These are phyloP conservation scores for Yarrowia porcina DNA, from an alignment of 805 yeast species.

Conservation along the genomic window DNA sequence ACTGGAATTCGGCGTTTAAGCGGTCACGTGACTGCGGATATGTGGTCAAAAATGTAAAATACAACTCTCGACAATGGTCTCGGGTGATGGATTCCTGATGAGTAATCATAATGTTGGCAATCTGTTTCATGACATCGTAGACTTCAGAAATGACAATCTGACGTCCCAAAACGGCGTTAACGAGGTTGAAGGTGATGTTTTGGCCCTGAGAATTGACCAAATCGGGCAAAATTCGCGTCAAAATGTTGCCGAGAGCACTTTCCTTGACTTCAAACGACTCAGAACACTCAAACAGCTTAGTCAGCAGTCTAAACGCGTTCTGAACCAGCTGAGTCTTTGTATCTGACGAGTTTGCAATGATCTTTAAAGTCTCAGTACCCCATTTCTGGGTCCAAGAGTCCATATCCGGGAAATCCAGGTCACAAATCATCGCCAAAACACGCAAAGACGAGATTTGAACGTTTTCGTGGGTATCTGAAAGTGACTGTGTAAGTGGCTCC, in stretches of 20 bases:
- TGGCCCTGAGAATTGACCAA: conserved; percentile 85
- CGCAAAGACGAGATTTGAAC: conserved; percentile 67
- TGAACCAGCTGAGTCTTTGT: conserved; percentile 81
- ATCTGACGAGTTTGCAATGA: conserved; percentile 71
- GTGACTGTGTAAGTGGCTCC: conserved; percentile 61
- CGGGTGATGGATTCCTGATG: conserved; percentile 80
- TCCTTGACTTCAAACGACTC: conserved; percentile 64
- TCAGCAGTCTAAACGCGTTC: conserved; percentile 67
- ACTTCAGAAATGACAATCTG: conserved; percentile 80
- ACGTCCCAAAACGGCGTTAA: conserved; percentile 71
- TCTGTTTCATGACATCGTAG: conserved; percentile 80
- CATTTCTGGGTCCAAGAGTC: conserved; percentile 37
- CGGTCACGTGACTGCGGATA: conserved; percentile 90
- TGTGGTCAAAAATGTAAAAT: conserved; percentile 82
- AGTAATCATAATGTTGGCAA: conserved; percentile 82
- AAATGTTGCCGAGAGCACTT: conserved; percentile 66
- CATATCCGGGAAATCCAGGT: conserved; percentile 58
- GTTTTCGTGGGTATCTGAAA: conserved; percentile 68
- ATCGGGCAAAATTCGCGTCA: conserved; percentile 76
- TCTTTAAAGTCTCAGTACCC: conserved; percentile 40
- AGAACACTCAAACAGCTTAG: conserved; percentile 68
- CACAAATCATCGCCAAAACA: conserved; percentile 56
- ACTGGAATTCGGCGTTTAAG: conserved; percentile 75
- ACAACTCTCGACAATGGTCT: conserved; percentile 78
- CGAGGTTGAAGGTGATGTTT: conserved; percentile 79